Conservation (phyloP, 2,329 filamentous ascomycete genomes). For the Paraphaeosphaeria sporulosa region DNA sequence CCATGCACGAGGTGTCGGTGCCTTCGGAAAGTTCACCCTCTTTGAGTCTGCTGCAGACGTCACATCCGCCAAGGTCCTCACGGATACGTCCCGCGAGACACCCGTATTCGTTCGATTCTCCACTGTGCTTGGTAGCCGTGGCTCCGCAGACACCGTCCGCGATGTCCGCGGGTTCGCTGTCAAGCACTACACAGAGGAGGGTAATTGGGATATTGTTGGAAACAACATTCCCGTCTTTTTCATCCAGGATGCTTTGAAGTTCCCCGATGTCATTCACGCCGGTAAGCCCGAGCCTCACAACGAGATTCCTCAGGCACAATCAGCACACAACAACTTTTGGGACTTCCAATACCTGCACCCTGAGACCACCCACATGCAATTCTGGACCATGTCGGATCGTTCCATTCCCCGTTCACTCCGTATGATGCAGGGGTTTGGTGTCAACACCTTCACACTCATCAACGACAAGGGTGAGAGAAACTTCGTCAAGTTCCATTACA, state of each 20-base stretch:
- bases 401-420: slow-evolving; percentile 76
- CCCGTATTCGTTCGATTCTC: slow-evolving; percentile 78
- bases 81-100: slow-evolving; percentile 72
- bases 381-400: slow-evolving; percentile 81
- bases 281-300: slow-evolving; percentile 75
- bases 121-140: slow-evolving; percentile 76
- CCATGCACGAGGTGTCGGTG: slow-evolving; percentile 70
- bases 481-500: slow-evolving; percentile 83
- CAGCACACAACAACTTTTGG: slow-evolving; percentile 79
- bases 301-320: slow-evolving; percentile 74
- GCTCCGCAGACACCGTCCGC: slow-evolving; percentile 81
- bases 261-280: slow-evolving; percentile 70
- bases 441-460: slow-evolving; percentile 77
- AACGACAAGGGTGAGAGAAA: slow-evolving; percentile 73
- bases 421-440: slow-evolving; percentile 88
- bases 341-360: slow-evolving; percentile 72
- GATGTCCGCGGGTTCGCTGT: slow-evolving; percentile 82
- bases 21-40: slow-evolving; percentile 72
- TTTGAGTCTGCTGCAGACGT: slow-evolving; percentile 70
- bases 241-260: slow-evolving; percentile 78
- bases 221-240: slow-evolving; percentile 81
- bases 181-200: slow-evolving; percentile 80
- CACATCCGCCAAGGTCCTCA: slow-evolving; percentile 69
- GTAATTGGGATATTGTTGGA: slow-evolving; percentile 77
- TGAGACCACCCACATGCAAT: slow-evolving; percentile 79